A percentile compares a stretch with the other conserved stretches of the same genome.
These are phyloP conservation scores for Acmispon strigosus DNA, from an alignment of 306 rosid genomes.

Conservation along the genomic window DNA sequence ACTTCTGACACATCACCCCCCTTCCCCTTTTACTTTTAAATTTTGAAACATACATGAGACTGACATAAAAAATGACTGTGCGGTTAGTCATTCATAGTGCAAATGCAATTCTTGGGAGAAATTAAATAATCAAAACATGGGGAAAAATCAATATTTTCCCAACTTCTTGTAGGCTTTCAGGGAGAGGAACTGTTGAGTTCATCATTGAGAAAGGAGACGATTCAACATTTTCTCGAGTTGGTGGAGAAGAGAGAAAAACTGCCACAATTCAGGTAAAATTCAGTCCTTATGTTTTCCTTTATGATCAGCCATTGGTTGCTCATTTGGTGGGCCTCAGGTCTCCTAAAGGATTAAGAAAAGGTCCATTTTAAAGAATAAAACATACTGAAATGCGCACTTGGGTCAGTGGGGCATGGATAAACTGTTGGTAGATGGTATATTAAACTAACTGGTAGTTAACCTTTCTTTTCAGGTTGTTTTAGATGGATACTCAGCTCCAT, in stretches of 20 bases:
- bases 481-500: conserved; percentile 92
- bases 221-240: conserved; percentile 75
- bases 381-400: neutral
- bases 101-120: neutral
- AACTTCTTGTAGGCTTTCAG: conserved; percentile 56
- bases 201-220: conserved; percentile 76
- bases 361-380: neutral
- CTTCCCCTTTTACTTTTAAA: neutral
- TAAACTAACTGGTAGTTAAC: conserved; percentile 12
- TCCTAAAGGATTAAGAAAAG: conserved; percentile 1
- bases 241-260: conserved; percentile 69
- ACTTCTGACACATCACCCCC: neutral
- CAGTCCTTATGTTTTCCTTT: neutral
- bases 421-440: neutral
- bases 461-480: conserved; percentile 56
- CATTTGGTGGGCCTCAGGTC: conserved; percentile 9
- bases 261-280: conserved; percentile 66
- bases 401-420: conserved; percentile 1
- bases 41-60: neutral
- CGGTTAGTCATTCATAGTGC: neutral
- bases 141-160: conserved; percentile 22
- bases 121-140: neutral
- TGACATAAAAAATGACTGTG: neutral
- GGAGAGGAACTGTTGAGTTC: conserved; percentile 87
- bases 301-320: neutral